These are phyloP conservation scores for Prunus persica DNA, from an alignment of 306 rosid species.

Conservation along the genomic window Prunus_persica_NCBIv2 NC_034010.1:26649001-26649500, in stretches of 20 bases:
- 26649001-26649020: conserved; percentile 57
- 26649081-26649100: conserved; percentile 2
- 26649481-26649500: no score
- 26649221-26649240: not conserved
- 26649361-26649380: no score
- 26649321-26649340: no score
- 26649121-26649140: not conserved
- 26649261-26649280: not conserved
- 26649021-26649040: conserved; percentile 66
- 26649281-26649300: not conserved
- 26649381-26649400: no score
- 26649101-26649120: conserved; percentile 1
- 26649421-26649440: no score
- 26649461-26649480: no score
- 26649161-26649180: not conserved
- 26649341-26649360: no score
- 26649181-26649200: not conserved
- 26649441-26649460: no score
- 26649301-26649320: no score
- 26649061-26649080: conserved; percentile 6
- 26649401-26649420: no score
- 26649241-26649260: not conserved
- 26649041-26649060: conserved; percentile 43
- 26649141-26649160: no score
- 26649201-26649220: not conserved